phyloP scores from a whole-genome alignment of 2,329 filamentous ascomycete species.

The Botrytis pseudocinerea region DNA sequence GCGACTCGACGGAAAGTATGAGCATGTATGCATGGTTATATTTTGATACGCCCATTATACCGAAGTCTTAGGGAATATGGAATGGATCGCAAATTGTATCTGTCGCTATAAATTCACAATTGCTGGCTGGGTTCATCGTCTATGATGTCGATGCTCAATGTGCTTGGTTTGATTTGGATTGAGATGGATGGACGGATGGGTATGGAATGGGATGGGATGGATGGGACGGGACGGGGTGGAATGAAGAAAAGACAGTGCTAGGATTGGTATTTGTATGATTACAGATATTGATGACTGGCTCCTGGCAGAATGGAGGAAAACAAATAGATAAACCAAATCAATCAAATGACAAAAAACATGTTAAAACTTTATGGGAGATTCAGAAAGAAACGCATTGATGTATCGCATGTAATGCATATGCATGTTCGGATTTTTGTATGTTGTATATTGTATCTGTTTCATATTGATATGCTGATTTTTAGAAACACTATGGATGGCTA shows the following conservation, averaged over 20 bases:
- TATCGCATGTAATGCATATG: too few relatives aligned
- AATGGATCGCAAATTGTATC: background rate
- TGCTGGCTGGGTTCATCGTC: background rate
- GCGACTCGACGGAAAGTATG: conserved; percentile 1
- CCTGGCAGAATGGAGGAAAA: background rate
- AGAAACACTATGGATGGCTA: too few relatives aligned
- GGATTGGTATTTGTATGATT: background rate
- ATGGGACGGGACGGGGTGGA: background rate
- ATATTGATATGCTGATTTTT: too few relatives aligned
- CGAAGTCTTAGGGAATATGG: background rate
- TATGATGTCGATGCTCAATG: background rate
- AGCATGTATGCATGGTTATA: conserved; percentile 12
- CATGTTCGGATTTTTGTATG: too few relatives aligned
- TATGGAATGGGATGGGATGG: background rate
- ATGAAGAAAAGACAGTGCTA: background rate
- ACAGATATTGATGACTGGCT: background rate
- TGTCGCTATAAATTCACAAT: conserved; percentile 11
- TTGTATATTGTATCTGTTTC: too few relatives aligned
- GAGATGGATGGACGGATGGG: background rate
- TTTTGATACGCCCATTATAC: conserved; percentile 6
- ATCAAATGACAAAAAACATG: background rate
- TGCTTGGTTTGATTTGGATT: conserved; percentile 7
- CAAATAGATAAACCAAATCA: background rate
- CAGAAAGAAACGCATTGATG: background rate
- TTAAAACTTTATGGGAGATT: background rate